These are phyloP conservation scores for Neurospora sp. DNA, from an alignment of 495 filamentous ascomycete genomes.

Conservation along the genomic window DNA sequence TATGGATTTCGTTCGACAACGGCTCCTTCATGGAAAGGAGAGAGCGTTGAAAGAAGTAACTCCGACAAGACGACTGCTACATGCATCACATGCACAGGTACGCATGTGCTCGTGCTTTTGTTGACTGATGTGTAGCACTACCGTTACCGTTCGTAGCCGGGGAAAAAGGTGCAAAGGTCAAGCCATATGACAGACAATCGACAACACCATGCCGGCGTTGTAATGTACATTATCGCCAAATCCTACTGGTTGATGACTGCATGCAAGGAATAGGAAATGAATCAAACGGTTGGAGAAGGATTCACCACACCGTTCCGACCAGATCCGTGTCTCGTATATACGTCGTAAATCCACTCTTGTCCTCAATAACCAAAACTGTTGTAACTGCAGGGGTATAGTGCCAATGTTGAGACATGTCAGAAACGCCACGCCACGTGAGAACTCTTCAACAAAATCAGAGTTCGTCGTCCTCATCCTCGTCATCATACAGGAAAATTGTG, in stretches of 20 bases:
- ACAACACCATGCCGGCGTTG: background rate
- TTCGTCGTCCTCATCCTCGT: conserved; percentile 10
- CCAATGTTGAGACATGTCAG: background rate
- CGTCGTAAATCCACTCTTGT: background rate
- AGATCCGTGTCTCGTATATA: background rate
- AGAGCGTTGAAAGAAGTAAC: background rate
- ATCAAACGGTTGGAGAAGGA: background rate
- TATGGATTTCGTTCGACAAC: background rate
- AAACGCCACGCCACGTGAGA: background rate
- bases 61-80: background rate
- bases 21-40: background rate
- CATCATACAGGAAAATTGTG: background rate
- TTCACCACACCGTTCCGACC: background rate
- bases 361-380: background rate
- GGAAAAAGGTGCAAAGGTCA: background rate
- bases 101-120: background rate
- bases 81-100: background rate
- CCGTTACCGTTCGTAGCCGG: background rate
- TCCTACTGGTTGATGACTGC: background rate
- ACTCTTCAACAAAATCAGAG: conserved; percentile 4
- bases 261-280: background rate
- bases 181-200: background rate
- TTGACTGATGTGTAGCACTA: background rate
- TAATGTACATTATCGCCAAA: background rate
- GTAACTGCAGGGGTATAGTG: background rate